These are phyloP conservation scores for Didymosphaeria variabile DNA, from an alignment of 2,329 filamentous ascomycete species.

Conservation along the genomic window DNA sequence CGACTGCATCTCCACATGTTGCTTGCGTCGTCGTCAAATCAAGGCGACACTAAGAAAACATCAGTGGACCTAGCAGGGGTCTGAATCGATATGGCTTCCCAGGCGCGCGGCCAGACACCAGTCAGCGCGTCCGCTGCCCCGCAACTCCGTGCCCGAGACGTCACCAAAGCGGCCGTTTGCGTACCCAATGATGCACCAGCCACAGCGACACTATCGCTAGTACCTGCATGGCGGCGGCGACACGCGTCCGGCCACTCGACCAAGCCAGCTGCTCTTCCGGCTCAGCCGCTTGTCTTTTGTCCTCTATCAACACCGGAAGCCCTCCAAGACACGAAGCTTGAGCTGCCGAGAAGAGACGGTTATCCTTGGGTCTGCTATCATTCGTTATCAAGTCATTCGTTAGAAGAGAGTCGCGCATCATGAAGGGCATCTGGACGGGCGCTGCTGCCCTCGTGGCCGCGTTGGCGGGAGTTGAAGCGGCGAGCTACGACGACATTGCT, in stretches of 20 bases:
- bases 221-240: slow-evolving; percentile 11
- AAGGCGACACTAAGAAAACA: slow-evolving; percentile 13
- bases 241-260: slow-evolving; percentile 10
- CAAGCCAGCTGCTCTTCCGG: no score
- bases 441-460: slow-evolving; percentile 23
- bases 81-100: background rate
- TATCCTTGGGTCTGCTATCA: background rate
- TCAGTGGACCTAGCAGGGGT: background rate
- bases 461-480: slow-evolving; percentile 29
- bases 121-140: background rate
- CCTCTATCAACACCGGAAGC: background rate
- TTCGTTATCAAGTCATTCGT: slow-evolving; percentile 17
- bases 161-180: slow-evolving; percentile 3
- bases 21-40: slow-evolving; percentile 7
- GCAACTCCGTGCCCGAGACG: background rate
- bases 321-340: background rate
- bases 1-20: background rate
- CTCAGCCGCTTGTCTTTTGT: background rate
- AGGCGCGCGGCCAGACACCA: background rate
- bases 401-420: background rate
- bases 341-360: background rate
- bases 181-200: background rate
- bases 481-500: slow-evolving; percentile 45
- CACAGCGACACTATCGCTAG: slow-evolving; percentile 8
- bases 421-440: slow-evolving; percentile 16